Evolutionary conservation across 148 eudicot genomes (phyloP).

Genomic region (Hydrangea macrophylla): DNA sequence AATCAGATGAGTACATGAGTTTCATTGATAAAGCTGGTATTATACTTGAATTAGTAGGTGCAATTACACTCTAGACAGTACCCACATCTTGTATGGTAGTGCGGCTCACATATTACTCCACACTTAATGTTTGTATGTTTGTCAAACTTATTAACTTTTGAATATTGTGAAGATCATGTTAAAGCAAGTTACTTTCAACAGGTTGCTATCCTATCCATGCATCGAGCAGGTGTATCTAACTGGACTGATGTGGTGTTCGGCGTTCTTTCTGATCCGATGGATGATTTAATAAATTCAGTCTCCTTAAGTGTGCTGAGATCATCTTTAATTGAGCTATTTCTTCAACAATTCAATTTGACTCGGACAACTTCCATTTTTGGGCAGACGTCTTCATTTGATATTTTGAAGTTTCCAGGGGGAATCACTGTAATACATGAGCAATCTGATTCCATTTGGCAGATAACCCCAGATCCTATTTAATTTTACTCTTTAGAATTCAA

Average conservation of each 20-base stretch:
- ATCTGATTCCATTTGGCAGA: constrained; percentile 30
- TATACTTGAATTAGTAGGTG: too few species aligned
- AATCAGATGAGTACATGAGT: neutral
- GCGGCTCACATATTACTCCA: too few species aligned
- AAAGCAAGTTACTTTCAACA: constrained; percentile 14
- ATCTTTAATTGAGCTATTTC: constrained; percentile 43
- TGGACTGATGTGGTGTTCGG: constrained; percentile 51
- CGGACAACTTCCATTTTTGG: constrained; percentile 45
- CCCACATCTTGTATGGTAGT: too few species aligned
- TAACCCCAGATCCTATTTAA: constrained; percentile 33
- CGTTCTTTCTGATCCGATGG: constrained; percentile 39
- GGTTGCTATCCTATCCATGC: constrained; percentile 55
- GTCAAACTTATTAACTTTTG: neutral
- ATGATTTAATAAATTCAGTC: constrained; percentile 27
- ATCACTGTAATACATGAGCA: constrained; percentile 39
- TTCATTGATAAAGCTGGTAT: too few species aligned
- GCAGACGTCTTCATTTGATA: constrained; percentile 43
- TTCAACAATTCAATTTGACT: constrained; percentile 40
- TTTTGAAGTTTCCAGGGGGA: constrained; percentile 47
- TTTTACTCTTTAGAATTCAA: constrained; percentile 42
- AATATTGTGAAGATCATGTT: neutral
- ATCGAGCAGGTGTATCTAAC: constrained; percentile 36
- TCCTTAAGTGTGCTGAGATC: constrained; percentile 42
- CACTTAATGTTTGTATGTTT: neutral
- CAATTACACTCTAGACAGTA: too few species aligned